Percentiles rank a stretch among this genome's conserved stretches.
These are phyloP conservation scores for Magnolia kwangsiensis DNA, from an alignment of 164 flowering plant species.

Conservation along the genomic window DNA sequence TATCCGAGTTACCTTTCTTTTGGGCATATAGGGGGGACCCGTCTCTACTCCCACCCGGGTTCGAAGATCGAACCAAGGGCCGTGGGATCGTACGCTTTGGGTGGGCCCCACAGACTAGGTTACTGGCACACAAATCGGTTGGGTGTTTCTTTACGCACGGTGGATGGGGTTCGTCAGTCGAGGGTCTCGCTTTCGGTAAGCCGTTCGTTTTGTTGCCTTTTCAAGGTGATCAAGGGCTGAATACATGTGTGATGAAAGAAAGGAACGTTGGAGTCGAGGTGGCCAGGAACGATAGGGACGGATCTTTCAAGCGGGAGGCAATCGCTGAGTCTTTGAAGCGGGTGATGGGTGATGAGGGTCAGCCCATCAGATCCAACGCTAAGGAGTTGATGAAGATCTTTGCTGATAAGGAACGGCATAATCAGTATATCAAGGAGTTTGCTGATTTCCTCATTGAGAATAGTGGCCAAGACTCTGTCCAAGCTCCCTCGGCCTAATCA, in stretches of 20 bases:
- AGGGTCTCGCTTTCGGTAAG: conserved; percentile 19
- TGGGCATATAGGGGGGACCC: conserved; percentile 21
- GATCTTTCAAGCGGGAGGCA: conserved; percentile 22
- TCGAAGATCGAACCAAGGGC: conserved; percentile 10
- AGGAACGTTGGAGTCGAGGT: conserved; percentile 37
- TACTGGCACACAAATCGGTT: conserved; percentile 34
- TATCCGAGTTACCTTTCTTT: conserved; percentile 27
- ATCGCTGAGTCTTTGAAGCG: conserved; percentile 27
- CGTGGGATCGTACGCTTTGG: conserved; percentile 31
- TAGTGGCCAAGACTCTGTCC: no score
- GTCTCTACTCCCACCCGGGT: conserved; percentile 25
- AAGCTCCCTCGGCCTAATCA: no score
- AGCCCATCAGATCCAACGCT: background rate
- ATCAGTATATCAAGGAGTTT: conserved; percentile 22
- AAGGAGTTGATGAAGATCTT: no score
- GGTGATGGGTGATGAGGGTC: conserved; percentile 33
- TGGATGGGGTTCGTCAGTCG: conserved; percentile 27
- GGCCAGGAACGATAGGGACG: conserved; percentile 35
- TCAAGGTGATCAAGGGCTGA: conserved; percentile 29
- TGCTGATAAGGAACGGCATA: conserved; percentile 8
- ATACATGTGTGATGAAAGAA: conserved; percentile 34
- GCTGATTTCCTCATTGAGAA: conserved; percentile 13
- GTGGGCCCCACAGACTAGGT: conserved; percentile 40
- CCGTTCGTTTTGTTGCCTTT: conserved; percentile 23
- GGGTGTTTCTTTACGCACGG: conserved; percentile 32